Evolutionary conservation across 179 eudicot genomes (phyloP).

Genomic region (Monotropa hypopitys): DNA sequence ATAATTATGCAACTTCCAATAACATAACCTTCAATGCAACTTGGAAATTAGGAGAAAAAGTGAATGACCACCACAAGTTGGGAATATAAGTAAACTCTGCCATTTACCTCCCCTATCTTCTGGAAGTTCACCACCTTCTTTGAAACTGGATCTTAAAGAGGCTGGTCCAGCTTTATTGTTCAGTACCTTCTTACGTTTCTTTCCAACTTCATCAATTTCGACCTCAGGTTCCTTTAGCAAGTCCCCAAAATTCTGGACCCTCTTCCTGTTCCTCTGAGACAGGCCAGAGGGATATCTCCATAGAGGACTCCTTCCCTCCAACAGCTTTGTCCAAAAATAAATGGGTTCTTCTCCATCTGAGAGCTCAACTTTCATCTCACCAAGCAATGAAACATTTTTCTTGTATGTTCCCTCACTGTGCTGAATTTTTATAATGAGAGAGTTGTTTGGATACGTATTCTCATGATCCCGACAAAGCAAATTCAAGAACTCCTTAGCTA

Average conservation of each 20-base stretch:
- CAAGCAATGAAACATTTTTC: slow-evolving; percentile 34
- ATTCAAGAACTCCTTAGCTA: slow-evolving; percentile 45
- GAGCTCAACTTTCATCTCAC: slow-evolving; percentile 39
- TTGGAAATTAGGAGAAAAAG: not conserved
- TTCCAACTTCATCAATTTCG: slow-evolving; percentile 33
- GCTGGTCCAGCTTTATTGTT: slow-evolving; percentile 20
- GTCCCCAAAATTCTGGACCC: slow-evolving; percentile 35
- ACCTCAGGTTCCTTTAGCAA: slow-evolving; percentile 15
- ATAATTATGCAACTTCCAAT: not conserved
- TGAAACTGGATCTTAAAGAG: slow-evolving; percentile 20
- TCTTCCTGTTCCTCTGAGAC: slow-evolving; percentile 63
- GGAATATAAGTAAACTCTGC: not conserved
- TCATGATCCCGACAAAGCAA: slow-evolving; percentile 22
- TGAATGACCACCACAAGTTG: not conserved
- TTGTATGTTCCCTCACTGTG: slow-evolving; percentile 37
- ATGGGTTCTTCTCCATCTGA: slow-evolving; percentile 40
- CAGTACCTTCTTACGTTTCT: slow-evolving; percentile 43
- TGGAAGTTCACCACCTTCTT: slow-evolving; percentile 20
- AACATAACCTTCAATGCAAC: not conserved
- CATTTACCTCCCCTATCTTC: slow-evolving; percentile 15
- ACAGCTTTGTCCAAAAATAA: slow-evolving; percentile 53
- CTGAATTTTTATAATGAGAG: slow-evolving; percentile 36
- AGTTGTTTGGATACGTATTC: slow-evolving; percentile 14
- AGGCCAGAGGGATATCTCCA: slow-evolving; percentile 52
- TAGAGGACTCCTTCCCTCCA: slow-evolving; percentile 48